A percentile compares a stretch with the other conserved stretches of the same genome.
phyloP scores from a whole-genome alignment of 139 green algal species.

The Dunaliella primolecta region DNA sequence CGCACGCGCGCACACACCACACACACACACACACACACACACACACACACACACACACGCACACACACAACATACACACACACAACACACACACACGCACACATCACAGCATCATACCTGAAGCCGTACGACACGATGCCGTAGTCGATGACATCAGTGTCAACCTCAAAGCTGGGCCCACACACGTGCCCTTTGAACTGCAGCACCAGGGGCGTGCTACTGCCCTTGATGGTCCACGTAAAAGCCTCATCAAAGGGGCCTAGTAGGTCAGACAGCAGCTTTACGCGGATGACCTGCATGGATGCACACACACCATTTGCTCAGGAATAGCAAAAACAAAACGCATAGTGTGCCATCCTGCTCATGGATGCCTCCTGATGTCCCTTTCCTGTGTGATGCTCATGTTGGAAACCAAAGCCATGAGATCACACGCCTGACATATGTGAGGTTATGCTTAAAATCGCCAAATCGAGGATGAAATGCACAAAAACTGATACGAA shows the following conservation, averaged over 20 bases:
- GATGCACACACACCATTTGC: neutral
- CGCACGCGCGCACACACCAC: too few relatives aligned
- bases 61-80: neutral
- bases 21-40: constrained; percentile 4
- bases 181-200: constrained; percentile 67
- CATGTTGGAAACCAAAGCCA: too few relatives aligned
- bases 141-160: constrained; percentile 65
- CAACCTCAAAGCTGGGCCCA: constrained; percentile 64
- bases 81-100: neutral
- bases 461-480: too few relatives aligned
- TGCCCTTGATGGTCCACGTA: constrained; percentile 54
- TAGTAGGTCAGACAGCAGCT: constrained; percentile 61
- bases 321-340: too few relatives aligned
- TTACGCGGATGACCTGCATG: constrained; percentile 47
- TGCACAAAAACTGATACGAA: too few relatives aligned
- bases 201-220: constrained; percentile 48
- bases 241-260: constrained; percentile 74
- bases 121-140: constrained; percentile 73
- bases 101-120: constrained; percentile 35
- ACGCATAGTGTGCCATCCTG: too few relatives aligned
- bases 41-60: neutral
- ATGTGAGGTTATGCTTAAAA: too few relatives aligned
- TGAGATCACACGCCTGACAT: too few relatives aligned
- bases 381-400: too few relatives aligned
- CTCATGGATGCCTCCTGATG: too few relatives aligned